phyloP scores from a whole-genome alignment of 257 asterid genomes.

The Ballota nigra region DNA sequence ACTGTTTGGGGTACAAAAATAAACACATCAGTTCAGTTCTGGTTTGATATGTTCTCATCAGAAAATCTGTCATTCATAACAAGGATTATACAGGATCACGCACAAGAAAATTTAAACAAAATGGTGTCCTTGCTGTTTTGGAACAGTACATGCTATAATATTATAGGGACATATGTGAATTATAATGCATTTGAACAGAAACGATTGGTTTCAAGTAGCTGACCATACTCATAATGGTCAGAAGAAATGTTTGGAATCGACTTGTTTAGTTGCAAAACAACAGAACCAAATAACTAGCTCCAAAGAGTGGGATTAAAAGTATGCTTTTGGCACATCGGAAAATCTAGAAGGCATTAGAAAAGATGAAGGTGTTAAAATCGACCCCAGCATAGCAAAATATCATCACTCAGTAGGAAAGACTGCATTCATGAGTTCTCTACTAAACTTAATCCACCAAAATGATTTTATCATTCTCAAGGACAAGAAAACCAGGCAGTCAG shows the following conservation, averaged over 20 bases:
- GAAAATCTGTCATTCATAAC: background rate
- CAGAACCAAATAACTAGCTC: background rate
- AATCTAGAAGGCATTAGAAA: background rate
- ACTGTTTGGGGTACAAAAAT: slow-evolving; percentile 32
- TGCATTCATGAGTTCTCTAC: background rate
- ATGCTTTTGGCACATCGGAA: background rate
- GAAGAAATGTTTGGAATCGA: background rate
- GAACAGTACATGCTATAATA: too few relatives aligned
- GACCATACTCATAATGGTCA: background rate
- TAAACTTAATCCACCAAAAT: too few relatives aligned
- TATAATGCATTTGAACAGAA: too few relatives aligned
- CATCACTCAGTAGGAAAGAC: background rate
- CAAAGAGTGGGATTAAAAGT: background rate
- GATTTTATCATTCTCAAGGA: background rate
- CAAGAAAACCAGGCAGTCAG: background rate
- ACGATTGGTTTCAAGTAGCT: background rate
- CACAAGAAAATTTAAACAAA: background rate
- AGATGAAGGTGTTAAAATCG: background rate
- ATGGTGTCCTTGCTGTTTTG: too few relatives aligned
- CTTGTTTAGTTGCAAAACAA: background rate
- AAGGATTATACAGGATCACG: background rate
- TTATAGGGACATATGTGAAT: too few relatives aligned
- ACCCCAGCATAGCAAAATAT: background rate
- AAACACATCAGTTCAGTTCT: background rate
- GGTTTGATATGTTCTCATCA: background rate